Evolutionary conservation across 1,139 yeast genomes (phyloP).

Genomic region (Hyphopichia wangnamkhiaoensis): DNA sequence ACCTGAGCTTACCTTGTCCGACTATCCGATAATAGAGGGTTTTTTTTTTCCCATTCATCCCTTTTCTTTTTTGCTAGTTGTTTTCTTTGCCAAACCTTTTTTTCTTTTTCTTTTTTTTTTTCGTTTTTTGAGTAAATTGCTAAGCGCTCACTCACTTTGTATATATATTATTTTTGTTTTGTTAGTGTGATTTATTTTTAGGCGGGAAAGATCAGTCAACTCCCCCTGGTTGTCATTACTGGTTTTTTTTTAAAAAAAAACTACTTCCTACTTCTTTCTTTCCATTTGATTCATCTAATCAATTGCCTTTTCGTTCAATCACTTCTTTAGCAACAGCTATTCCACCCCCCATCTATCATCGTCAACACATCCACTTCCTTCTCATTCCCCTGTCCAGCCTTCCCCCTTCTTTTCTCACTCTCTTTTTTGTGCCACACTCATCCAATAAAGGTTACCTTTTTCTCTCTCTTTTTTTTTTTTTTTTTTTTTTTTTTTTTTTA

Average conservation of each 20-base stretch:
- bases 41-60: too few relatives aligned
- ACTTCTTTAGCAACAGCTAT: too few relatives aligned
- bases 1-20: too few relatives aligned
- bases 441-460: not conserved
- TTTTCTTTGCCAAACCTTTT: not conserved
- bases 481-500: not conserved
- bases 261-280: too few relatives aligned
- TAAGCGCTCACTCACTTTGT: too few relatives aligned
- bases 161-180: not conserved
- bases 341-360: not conserved
- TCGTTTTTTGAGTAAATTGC: not conserved
- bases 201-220: too few relatives aligned
- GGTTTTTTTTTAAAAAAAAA: not conserved
- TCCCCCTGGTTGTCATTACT: not conserved
- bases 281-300: too few relatives aligned
- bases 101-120: not conserved
- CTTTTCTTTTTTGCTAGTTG: too few relatives aligned
- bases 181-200: not conserved
- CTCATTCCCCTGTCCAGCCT: not conserved
- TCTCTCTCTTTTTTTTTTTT: not conserved
- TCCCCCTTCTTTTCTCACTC: not conserved
- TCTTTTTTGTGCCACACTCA: not conserved
- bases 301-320: too few relatives aligned
- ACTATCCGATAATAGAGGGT: too few relatives aligned
- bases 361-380: slow-evolving; percentile 1